phyloP scores from a whole-genome alignment of 177 flowering plant genomes.

The Telopea speciosissima region DNA sequence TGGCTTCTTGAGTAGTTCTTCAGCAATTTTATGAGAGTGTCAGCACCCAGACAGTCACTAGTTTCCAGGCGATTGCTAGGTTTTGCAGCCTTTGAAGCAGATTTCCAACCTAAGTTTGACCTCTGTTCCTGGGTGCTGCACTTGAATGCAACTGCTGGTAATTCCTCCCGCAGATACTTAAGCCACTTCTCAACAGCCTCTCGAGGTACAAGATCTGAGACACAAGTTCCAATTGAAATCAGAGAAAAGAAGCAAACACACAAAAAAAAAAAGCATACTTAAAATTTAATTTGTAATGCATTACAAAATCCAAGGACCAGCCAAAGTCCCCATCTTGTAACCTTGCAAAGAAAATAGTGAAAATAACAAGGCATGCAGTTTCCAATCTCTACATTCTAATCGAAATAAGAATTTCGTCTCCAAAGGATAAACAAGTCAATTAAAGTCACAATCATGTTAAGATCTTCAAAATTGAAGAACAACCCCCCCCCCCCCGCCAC shows the following conservation, averaged over 20 bases:
- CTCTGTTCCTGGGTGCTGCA: slow-evolving; percentile 92
- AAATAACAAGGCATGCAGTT: no score
- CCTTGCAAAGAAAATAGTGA: no score
- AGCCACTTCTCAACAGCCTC: slow-evolving; percentile 98
- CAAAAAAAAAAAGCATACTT: neutral
- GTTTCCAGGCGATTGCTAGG: slow-evolving; percentile 60
- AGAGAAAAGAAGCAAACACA: slow-evolving; percentile 3
- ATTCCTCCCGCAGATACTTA: slow-evolving; percentile 83
- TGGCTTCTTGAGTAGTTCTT: slow-evolving; percentile 93
- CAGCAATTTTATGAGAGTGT: slow-evolving; percentile 77
- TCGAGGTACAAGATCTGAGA: slow-evolving; percentile 92
- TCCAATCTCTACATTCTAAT: no score
- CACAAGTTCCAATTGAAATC: neutral
- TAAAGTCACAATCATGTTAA: no score
- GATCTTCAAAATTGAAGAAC: no score
- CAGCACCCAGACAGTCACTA: slow-evolving; percentile 99
- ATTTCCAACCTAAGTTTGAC: slow-evolving; percentile 86
- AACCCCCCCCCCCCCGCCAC: no score
- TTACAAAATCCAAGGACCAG: no score
- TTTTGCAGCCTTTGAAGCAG: slow-evolving; percentile 49
- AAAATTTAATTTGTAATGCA: no score
- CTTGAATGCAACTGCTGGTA: slow-evolving; percentile 94
- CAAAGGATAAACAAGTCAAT: no score
- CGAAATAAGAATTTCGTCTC: no score
- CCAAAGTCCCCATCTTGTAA: no score